These are phyloP conservation scores for Cercospora sesami DNA, from an alignment of 2,329 filamentous ascomycete species.

Conservation along the genomic window DNA sequence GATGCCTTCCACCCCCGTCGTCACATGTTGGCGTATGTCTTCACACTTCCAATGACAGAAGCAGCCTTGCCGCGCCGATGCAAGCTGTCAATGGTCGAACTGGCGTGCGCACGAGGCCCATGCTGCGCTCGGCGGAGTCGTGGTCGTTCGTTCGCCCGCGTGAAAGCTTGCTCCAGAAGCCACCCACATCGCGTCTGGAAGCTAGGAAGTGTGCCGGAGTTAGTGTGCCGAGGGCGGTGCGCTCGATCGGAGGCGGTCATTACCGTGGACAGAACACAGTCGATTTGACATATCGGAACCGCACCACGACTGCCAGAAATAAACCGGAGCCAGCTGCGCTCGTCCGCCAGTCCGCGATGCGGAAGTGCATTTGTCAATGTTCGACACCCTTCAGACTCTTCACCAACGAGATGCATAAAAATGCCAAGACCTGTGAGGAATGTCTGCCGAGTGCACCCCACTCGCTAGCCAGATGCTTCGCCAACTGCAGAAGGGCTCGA, in stretches of 20 bases:
- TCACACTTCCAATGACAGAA: background rate
- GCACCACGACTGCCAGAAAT: background rate
- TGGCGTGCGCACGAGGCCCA: background rate
- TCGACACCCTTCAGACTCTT: background rate
- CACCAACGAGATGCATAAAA: background rate
- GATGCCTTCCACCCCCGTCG: background rate
- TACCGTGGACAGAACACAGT: background rate
- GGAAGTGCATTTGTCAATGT: background rate
- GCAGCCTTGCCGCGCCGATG: background rate
- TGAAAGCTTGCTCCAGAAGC: background rate
- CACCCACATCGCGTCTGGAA: background rate
- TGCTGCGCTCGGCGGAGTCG: background rate
- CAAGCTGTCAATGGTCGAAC: background rate
- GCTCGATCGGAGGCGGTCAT: background rate
- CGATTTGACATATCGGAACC: background rate
- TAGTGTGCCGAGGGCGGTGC: background rate
- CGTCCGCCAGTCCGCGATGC: background rate
- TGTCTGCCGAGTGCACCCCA: background rate
- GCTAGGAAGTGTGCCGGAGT: slow-evolving; percentile 2
- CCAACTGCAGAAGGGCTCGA: background rate
- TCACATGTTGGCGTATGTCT: background rate
- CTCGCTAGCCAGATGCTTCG: background rate
- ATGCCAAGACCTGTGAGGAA: background rate
- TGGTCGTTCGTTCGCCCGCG: background rate
- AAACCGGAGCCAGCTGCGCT: background rate